These are phyloP conservation scores for Climacium dendroides DNA, from an alignment of 225 moss, liverwort and hornwort species.

Conservation along the genomic window DNA sequence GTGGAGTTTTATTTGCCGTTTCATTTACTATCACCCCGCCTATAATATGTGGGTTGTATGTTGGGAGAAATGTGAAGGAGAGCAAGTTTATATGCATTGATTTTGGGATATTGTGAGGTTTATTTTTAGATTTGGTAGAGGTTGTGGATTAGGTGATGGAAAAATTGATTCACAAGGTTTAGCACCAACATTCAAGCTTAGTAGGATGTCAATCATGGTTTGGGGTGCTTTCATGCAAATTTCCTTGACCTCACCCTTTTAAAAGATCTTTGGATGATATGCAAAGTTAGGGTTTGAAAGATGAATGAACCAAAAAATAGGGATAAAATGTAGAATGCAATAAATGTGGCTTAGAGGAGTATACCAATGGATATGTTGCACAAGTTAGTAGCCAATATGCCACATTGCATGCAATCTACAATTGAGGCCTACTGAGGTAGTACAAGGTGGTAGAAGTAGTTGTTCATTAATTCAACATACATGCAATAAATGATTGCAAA, in stretches of 20 bases:
- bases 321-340: not conserved
- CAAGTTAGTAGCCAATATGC: not conserved
- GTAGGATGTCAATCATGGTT: too few relatives aligned
- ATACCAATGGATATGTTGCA: not conserved
- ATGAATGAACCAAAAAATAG: not conserved
- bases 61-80: not conserved
- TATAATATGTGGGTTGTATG: not conserved
- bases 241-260: too few relatives aligned
- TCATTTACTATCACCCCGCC: too few relatives aligned
- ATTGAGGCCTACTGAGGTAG: not conserved
- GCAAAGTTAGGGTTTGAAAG: accelerated
- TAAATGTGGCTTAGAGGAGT: accelerated
- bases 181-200: too few relatives aligned
- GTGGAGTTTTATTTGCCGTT: too few relatives aligned
- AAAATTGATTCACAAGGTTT: not conserved
- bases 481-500: not conserved
- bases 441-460: not conserved
- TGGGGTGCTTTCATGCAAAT: not conserved
- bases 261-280: too few relatives aligned
- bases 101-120: accelerated
- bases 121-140: not conserved
- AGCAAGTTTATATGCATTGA: not conserved
- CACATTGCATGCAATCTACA: not conserved
- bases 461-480: not conserved
- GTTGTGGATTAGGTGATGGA: not conserved